Evolutionary conservation across 176 grass and related monocot genomes (phyloP).

Genomic region (Avena sativa): DNA sequence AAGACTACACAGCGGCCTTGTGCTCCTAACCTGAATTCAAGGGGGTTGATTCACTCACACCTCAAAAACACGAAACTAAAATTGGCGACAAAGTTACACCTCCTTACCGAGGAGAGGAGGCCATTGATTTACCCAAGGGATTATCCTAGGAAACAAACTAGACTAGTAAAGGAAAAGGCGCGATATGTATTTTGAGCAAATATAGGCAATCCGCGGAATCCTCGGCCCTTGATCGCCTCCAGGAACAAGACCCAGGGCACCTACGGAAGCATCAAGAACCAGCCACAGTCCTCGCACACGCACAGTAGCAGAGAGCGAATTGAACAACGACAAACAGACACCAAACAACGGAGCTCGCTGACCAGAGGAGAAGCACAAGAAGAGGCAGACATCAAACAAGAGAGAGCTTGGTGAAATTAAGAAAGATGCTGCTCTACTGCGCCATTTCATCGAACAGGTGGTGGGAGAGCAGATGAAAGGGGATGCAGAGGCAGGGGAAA

Average conservation of each 20-base stretch:
- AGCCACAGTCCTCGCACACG: not conserved
- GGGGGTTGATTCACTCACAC: not conserved
- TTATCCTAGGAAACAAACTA: not conserved
- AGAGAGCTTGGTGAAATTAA: too few species aligned
- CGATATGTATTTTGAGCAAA: not conserved
- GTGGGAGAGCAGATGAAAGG: not conserved
- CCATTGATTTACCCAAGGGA: too few species aligned
- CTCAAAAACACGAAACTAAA: not conserved
- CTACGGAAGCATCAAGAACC: not conserved
- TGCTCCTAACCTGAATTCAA: constrained; percentile 2
- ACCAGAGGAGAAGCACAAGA: too few species aligned
- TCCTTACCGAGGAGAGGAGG: too few species aligned
- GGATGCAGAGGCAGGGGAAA: not conserved
- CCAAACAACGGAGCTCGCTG: too few species aligned
- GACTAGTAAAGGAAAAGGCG: not conserved
- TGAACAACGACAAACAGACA: too few species aligned
- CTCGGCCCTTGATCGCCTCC: not conserved
- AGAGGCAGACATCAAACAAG: too few species aligned
- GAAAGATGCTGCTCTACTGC: not conserved
- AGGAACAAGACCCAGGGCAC: not conserved
- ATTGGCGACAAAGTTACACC: not conserved
- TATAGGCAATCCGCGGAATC: not conserved
- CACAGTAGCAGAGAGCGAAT: too few species aligned
- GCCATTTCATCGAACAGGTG: constrained; percentile 42
- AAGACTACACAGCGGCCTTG: not conserved